These are phyloP conservation scores for Fragaria iinumae DNA, from an alignment of 306 rosid genomes.

Conservation along the genomic window DNA sequence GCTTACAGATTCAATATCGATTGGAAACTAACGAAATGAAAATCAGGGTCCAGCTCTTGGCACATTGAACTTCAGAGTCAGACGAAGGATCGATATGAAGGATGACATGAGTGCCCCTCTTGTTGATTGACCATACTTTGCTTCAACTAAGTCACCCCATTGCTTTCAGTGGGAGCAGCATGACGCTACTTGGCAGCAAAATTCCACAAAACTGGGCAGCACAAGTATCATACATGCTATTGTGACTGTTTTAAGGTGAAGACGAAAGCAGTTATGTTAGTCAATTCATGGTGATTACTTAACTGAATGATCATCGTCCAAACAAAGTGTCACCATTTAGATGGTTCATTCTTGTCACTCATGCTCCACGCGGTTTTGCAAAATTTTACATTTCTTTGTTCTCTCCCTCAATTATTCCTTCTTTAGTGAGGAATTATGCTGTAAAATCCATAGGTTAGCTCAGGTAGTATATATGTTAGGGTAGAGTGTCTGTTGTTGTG, in stretches of 20 bases:
- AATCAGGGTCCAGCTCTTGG: neutral
- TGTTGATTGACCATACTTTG: neutral
- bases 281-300: neutral
- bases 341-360: neutral
- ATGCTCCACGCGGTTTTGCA: too few species aligned
- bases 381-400: too few species aligned
- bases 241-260: neutral
- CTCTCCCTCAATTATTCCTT: too few species aligned
- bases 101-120: neutral
- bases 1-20: neutral
- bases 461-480: too few species aligned
- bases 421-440: neutral
- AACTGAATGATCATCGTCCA: too few species aligned
- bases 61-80: neutral
- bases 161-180: neutral
- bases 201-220: neutral
- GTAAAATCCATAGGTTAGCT: too few species aligned
- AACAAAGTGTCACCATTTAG: too few species aligned
- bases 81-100: neutral
- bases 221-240: neutral
- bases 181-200: neutral
- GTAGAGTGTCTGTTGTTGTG: too few species aligned
- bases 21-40: neutral
- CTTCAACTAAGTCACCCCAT: neutral
- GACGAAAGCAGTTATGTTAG: neutral